Evolutionary conservation across 2,329 filamentous ascomycete species (phyloP), one percentile per base, ranked within the genome.

Genomic region (Dactylellina leptospora): DNA sequence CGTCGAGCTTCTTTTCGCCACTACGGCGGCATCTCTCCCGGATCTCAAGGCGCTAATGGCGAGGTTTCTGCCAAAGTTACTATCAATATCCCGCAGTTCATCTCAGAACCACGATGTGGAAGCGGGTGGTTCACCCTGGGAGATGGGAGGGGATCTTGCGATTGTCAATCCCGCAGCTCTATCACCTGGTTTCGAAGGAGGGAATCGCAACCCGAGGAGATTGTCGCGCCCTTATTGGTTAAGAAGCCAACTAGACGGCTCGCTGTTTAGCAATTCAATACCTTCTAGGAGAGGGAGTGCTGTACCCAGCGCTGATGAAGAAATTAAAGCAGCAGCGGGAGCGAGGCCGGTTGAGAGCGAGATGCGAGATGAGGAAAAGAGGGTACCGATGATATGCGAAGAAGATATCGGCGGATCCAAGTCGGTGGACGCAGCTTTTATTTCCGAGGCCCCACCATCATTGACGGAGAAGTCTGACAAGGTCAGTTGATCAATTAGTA

Each of bases 111-210:
- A 61, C n/a, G 33, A 61, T 20, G 3, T 44, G 8, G 56, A 61
- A 25, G 56, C 44, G 2, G 30, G 3, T 8, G 56, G 56, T n/a
- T 13, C 23, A 1, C 10, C 45, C 44, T 1, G 1, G 45, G 18
- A 25, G 25, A 5, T 40, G 9, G 3, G 42, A 10, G 30, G 22
- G 2, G 22, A 61, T 23, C 33, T 61, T 16, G 44, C 56, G 1
- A 61, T 61, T n/a, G 56, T 61, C 18, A 61, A 61, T 18, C 56
- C 56, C 3, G 56, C 56, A 9, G 56, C 56, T 1, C 20, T 61
- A 10, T 40, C 45, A 6, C 56, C 56, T 11, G 45, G 33, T 11
- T 13, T 42, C 10, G n/a, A 36, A 6, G 44, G 30, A 1, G 45
- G 30, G 1, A 61, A 61, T 23, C 18, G 56, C 16, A 45, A 33